Conservation (phyloP, 2,329 filamentous ascomycete species). For the Botryosphaeria dothidea region DNA sequence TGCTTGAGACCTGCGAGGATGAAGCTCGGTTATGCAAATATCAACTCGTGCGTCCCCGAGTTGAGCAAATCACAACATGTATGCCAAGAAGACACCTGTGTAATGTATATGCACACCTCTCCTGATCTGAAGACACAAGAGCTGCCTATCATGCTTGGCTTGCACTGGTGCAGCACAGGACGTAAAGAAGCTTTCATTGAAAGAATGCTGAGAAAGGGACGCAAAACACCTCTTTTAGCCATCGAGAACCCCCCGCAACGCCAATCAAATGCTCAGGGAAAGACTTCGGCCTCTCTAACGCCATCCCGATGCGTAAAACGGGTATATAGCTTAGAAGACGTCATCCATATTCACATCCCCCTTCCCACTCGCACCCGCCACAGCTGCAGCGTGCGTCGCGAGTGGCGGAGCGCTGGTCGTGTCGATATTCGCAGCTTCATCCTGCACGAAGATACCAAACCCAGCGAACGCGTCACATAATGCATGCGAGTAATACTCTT, state of each 20-base stretch:
- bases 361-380: slow-evolving; percentile 61
- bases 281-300: not conserved
- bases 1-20: no score
- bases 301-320: not conserved
- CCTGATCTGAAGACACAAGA: no score
- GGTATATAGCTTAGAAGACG: slow-evolving; percentile 34
- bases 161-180: not conserved
- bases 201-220: not conserved
- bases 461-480: slow-evolving; percentile 90
- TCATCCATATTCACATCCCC: slow-evolving; percentile 45
- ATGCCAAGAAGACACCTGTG: no score
- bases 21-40: no score
- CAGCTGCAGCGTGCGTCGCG: slow-evolving; percentile 41
- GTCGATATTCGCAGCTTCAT: slow-evolving; percentile 59
- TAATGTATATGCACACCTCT: no score
- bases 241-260: not conserved
- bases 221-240: not conserved
- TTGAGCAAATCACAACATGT: no score
- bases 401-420: slow-evolving; percentile 35
- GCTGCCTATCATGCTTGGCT: not conserved
- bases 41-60: no score
- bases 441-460: slow-evolving; percentile 80
- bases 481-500: slow-evolving; percentile 78
- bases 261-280: not conserved
- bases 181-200: no score